Percentiles rank a stretch among this genome's conserved stretches.
Evolutionary conservation across 2,329 filamentous ascomycete species (phyloP).

Genomic region (Bipolaris victoriae): DNA sequence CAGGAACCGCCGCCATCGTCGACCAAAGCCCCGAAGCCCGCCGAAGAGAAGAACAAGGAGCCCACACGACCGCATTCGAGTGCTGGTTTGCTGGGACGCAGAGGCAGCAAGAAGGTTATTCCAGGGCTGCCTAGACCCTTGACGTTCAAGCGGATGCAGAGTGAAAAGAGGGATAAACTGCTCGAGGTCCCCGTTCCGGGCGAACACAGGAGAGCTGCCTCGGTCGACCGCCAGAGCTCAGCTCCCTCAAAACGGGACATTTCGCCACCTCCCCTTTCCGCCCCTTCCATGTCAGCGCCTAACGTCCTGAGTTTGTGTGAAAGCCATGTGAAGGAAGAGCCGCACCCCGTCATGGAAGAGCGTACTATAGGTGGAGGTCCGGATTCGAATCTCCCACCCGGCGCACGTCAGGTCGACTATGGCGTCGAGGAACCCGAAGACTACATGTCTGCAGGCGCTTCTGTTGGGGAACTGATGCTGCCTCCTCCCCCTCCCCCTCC

Average conservation of each 20-base stretch:
- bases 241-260: constrained; percentile 60
- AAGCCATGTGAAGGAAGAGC: constrained; percentile 32
- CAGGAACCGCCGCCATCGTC: constrained; percentile 33
- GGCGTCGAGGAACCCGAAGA: constrained; percentile 33
- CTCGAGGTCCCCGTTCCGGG: constrained; percentile 67
- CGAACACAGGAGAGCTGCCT: constrained; percentile 75
- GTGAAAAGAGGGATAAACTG: constrained; percentile 77
- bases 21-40: constrained; percentile 13
- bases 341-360: constrained; percentile 15
- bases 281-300: constrained; percentile 50
- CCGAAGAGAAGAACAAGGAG: constrained; percentile 35
- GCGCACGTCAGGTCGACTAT: constrained; percentile 46
- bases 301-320: constrained; percentile 44
- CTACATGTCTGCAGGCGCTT: constrained; percentile 22
- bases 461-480: background rate
- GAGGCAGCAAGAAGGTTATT: constrained; percentile 65
- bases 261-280: constrained; percentile 48
- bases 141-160: constrained; percentile 83
- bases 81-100: constrained; percentile 36
- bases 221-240: constrained; percentile 69
- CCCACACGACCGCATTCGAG: constrained; percentile 44
- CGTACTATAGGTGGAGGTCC: constrained; percentile 41
- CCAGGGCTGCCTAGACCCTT: constrained; percentile 76
- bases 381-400: constrained; percentile 42
- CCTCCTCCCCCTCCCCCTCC: constrained; percentile 1